Evolutionary conservation across 345 rosid species (phyloP), one percentile per base, ranked within the genome.

Genomic region (Aurinia saxatilis): DNA sequence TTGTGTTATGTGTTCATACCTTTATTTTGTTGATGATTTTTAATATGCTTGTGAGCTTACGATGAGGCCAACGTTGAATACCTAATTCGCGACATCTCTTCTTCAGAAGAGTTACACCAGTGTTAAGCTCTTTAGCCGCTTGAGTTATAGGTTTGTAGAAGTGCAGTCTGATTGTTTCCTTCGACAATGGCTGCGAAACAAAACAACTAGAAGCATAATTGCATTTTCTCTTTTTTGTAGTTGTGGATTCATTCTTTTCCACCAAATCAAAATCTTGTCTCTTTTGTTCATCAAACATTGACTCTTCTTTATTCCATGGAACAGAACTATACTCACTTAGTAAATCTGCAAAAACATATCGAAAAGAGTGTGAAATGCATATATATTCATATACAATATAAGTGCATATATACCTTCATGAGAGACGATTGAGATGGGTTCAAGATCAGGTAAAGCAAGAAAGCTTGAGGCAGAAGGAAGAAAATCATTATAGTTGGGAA

Each of bases 81-180:
- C 85, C 84, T 51, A 85, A 37, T 6, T 82, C 84, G 17, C 91
- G 81, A 23, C 91, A 85, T 60, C 79, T 70, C 60, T 78, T 85
- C 71, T 83, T 85, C 62, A 83, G 40, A 8, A 78, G 66, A 3
- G 89, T 83, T 57, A 85, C 21, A 2, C 92, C 92, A 14, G 83
- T 75, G 9, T 85, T 75, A 1, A 85, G 81, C 35, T 81, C 82
- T 54, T 66, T 83, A 0, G 92, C 88, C 0, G 92, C 92, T 47
- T 75, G 81, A 2, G 79, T 69, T 10, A 85, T 85, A 0, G 92
- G 86, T 79, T 76, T 76, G 75, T 81, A 76, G 15, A 83, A 85
- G 46, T 78, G 78, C 52, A 63, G 47, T 1, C 79, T 65, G 6
- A 85, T 68, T 0, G 39, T 35, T 27, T 79, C 39, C 55, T 77